Evolutionary conservation across 1,284 basidiomycete genomes (phyloP), one percentile per base, ranked within the genome.

Genomic region (Tremellales sp.): DNA sequence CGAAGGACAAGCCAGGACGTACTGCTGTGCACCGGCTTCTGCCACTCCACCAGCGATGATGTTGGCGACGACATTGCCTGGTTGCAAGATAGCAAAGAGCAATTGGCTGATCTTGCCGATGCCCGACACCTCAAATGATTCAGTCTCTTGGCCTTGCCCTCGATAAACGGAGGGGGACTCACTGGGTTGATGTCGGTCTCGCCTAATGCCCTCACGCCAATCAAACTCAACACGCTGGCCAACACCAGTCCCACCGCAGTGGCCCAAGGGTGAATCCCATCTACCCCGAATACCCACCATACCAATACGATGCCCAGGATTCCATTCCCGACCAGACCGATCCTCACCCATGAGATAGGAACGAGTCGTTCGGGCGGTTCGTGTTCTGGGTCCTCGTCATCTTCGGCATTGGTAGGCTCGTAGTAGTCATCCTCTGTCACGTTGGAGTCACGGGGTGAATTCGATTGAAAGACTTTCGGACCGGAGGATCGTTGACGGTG

Each of bases 11-110:
- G 22, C 13, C 8, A 27, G 36, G 33, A 76, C 84, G 61, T 65
- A 89, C 84, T 96, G 91, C 75, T 89, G 88, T 22, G 93, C 93
- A 15, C 93, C 93, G 24, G 93, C 93, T 55, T 97, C 93, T 4
- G 91, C 87, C 13, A 97, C 91, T 29, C 91, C 93, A 10, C 93
- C 93, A 2, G 93, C 93, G 49, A 97, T 89, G 64, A 97, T 86
- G 67, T 97, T 97, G 4, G 93, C 93, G 3, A 97, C 88, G 17
- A 96, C 82, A 64, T 92, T 93, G 26, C 90, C 88, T 0, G 93
- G 93, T 68, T 96, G 92, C 40, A 97, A 81, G 75, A 93, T 84
- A 1, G 91, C 92, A 62, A 97, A 97, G 53, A 97, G 78, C 15
- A 97, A 79, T 66, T 97, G 93, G 41, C 87, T 90, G 57, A 97